Base-by-base conservation (phyloP, 768 basidiomycete genomes). In the Lactarius akahatsu region DNA sequence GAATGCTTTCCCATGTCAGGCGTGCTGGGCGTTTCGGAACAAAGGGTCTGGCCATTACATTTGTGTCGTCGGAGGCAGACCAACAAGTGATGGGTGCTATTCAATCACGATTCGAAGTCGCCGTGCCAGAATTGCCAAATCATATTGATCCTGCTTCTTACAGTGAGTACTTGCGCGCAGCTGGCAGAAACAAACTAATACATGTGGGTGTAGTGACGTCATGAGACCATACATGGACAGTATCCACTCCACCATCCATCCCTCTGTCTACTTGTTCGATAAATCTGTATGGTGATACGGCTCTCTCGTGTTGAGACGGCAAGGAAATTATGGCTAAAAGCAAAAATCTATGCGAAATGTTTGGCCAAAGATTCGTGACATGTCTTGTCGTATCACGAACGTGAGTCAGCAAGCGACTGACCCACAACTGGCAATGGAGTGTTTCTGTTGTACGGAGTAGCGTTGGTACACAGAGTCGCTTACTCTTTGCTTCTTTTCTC, bases 1-100 rank as follows among this genome's bases (percentile, higher is more conserved):
- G 52, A 26, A 26, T 40, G 43, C 9, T 41, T 32, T 56, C 26
- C 54, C 11, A n/a, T 36, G 45, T 23, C 70, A 92, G 94, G 71
- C 96, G 97, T 81, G 97, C 97, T 71, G 97, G 97, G 71, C 94
- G 97, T 69, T 99, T 99, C 78, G 97, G 97, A 71, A 99, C 97
- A 40, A 98, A 98, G 79, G 97, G 97, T 84, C 89, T 99, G 54
- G 96, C 96, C 20, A 92, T 98, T 76, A 98, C 96, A 1, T 99
- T 96, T 74, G 92, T 98, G 50, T 87, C 96, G 4, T 92, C 90
- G 23, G 96, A 98, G 61, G 86, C 82, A 68, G 97, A 99, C 74
- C 87, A 92, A 75, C 91, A 93, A 77, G 96, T 99, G 66, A 92
- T 99, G 88, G 83, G 88, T 47, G 85, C 90, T 32, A 98, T 99